These are phyloP conservation scores for Calonectria pauciramosa DNA, from an alignment of 2,329 filamentous ascomycete species.

Conservation along the genomic window DNA sequence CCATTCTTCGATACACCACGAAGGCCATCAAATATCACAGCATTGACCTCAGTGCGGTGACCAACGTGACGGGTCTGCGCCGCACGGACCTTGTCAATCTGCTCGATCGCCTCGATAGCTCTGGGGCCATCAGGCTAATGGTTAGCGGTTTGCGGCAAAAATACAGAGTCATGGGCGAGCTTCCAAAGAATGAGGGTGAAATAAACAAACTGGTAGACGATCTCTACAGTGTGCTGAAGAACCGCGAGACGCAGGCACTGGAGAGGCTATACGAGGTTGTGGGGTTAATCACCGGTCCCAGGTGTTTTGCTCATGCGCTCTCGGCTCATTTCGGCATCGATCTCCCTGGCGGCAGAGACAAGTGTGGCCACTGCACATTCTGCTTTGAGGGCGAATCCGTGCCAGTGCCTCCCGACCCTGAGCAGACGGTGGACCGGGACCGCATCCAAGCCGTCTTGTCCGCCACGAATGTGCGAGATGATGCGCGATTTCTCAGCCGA, in stretches of 20 bases:
- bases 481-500: constrained; percentile 70
- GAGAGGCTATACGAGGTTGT: constrained; percentile 63
- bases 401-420: constrained; percentile 54
- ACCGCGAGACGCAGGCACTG: constrained; percentile 67
- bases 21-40: constrained; percentile 58
- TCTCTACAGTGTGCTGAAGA: constrained; percentile 64
- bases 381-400: constrained; percentile 49
- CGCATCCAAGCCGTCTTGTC: constrained; percentile 60
- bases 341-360: constrained; percentile 55
- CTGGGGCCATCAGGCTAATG: constrained; percentile 63
- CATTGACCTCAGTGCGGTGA: constrained; percentile 63
- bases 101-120: constrained; percentile 67
- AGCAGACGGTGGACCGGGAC: constrained; percentile 52
- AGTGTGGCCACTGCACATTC: constrained; percentile 69
- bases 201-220: constrained; percentile 60
- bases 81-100: constrained; percentile 65
- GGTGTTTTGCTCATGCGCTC: constrained; percentile 67
- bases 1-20: constrained; percentile 57
- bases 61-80: constrained; percentile 47
- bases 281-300: constrained; percentile 63
- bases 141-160: constrained; percentile 65
- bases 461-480: constrained; percentile 63
- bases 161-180: constrained; percentile 62
- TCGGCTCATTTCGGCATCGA: constrained; percentile 71
- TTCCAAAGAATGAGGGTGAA: constrained; percentile 59